These are phyloP conservation scores for Nematocida displodere DNA, from an alignment of 371 early-diverging fungal species.

Conservation along the genomic window DNA sequence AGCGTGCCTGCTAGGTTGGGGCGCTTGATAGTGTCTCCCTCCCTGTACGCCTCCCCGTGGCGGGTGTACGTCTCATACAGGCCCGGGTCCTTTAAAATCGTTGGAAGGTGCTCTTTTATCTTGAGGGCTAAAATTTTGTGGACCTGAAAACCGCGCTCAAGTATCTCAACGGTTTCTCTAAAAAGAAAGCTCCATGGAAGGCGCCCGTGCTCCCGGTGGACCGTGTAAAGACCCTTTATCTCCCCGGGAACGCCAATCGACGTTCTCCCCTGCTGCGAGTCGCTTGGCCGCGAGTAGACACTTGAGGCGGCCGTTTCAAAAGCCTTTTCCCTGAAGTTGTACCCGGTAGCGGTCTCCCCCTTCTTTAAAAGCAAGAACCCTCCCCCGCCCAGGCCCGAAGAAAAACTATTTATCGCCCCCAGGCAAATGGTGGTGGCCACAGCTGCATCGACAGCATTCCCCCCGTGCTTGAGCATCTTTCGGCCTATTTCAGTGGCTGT, in stretches of 20 bases:
- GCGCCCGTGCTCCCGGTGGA: constrained; percentile 72
- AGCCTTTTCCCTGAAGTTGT: constrained; percentile 79
- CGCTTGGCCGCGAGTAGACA: constrained; percentile 71
- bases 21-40: constrained; percentile 72
- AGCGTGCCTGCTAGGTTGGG: constrained; percentile 74
- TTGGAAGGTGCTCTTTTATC: constrained; percentile 49
- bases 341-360: constrained; percentile 56
- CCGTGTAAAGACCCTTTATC: constrained; percentile 74
- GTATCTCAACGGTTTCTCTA: constrained; percentile 72
- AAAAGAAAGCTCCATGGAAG: constrained; percentile 74
- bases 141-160: constrained; percentile 70
- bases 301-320: constrained; percentile 70
- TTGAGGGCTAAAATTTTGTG: constrained; percentile 67
- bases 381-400: constrained; percentile 91
- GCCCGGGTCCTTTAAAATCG: constrained; percentile 67
- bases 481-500: constrained; percentile 73
- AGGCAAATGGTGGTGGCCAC: constrained; percentile 82
- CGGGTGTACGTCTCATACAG: constrained; percentile 71
- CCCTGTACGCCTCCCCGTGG: constrained; percentile 67
- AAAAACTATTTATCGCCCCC: constrained; percentile 82
- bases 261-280: constrained; percentile 71
- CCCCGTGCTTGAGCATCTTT: constrained; percentile 76
- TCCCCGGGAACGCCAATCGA: constrained; percentile 84
- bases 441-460: constrained; percentile 89
- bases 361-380: constrained; percentile 80